These are phyloP conservation scores for Nicotiana attenuata DNA, from an alignment of 257 asterid species.

Conservation along the genomic window DNA sequence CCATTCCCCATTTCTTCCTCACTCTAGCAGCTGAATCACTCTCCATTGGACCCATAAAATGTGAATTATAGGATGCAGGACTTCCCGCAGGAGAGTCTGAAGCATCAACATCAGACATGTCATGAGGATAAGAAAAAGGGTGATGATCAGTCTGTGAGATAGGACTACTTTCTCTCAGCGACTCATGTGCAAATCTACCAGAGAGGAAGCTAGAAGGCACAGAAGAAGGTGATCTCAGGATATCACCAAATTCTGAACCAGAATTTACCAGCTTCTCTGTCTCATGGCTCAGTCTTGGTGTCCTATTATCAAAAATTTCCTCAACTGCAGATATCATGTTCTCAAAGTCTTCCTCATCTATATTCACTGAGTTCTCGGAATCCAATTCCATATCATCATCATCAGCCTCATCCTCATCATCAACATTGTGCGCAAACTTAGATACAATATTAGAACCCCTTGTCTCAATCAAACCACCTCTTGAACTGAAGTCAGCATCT, in stretches of 20 bases:
- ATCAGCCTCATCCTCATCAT: conserved; percentile 44
- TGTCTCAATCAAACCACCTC: conserved; percentile 35
- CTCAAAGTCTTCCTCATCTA: conserved; percentile 43
- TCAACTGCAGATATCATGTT: conserved; percentile 17
- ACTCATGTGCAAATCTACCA: conserved; percentile 42
- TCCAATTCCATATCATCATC: conserved; percentile 42
- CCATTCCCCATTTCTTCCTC: conserved; percentile 86
- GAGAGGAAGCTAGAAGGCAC: conserved; percentile 32
- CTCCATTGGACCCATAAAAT: conserved; percentile 54
- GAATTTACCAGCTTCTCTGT: conserved; percentile 29
- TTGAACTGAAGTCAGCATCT: conserved; percentile 43
- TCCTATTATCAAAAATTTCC: conserved; percentile 11
- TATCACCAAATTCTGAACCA: conserved; percentile 52
- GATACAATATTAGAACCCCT: conserved; percentile 28
- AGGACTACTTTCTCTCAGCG: conserved; percentile 54
- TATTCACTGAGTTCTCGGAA: conserved; percentile 39
- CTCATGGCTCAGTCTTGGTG: conserved; percentile 20
- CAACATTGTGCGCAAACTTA: conserved; percentile 33
- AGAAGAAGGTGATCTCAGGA: conserved; percentile 27
- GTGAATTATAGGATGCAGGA: conserved; percentile 72
- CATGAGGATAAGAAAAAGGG: conserved; percentile 60
- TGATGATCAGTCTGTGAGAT: conserved; percentile 20
- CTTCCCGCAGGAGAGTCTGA: conserved; percentile 72
- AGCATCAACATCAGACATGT: conserved; percentile 70
- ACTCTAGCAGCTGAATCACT: conserved; percentile 59